phyloP scores from a whole-genome alignment of 768 basidiomycete species.

The Macrolepiota albuminosa region DNA sequence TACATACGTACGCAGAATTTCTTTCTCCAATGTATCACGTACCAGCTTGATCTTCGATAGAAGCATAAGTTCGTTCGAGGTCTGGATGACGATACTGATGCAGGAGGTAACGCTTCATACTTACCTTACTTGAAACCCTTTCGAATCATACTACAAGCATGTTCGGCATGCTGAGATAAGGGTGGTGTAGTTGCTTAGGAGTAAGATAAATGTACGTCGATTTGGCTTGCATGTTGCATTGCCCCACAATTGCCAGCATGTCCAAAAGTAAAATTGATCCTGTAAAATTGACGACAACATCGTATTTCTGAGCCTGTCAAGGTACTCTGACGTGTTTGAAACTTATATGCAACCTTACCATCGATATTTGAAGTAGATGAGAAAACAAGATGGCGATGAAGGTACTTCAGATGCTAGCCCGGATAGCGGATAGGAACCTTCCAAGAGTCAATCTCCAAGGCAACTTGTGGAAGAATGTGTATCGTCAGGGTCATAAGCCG shows the following conservation, averaged over 20 bases:
- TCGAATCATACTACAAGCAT: not conserved
- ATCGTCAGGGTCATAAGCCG: not conserved
- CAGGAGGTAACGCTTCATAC: not conserved
- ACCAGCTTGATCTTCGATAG: not conserved
- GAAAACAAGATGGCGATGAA: not conserved
- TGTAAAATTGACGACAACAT: not conserved
- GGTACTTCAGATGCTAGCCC: not conserved
- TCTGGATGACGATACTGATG: not conserved
- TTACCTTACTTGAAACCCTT: not conserved
- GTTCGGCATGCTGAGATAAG: not conserved
- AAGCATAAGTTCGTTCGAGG: not conserved
- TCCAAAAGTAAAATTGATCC: not conserved
- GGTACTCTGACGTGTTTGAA: not conserved
- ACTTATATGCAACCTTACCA: not conserved
- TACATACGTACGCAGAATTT: not conserved
- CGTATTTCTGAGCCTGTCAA: not conserved
- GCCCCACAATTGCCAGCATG: not conserved
- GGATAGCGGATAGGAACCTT: not conserved
- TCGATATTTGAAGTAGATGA: not conserved
- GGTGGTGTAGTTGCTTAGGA: not conserved
- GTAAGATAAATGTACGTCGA: not conserved
- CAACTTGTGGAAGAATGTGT: not conserved
- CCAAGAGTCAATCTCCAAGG: not conserved
- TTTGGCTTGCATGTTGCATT: not conserved
- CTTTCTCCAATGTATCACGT: not conserved